Evolutionary conservation across 495 filamentous ascomycete genomes (phyloP).

Genomic region (Aspergillus baeticus): DNA sequence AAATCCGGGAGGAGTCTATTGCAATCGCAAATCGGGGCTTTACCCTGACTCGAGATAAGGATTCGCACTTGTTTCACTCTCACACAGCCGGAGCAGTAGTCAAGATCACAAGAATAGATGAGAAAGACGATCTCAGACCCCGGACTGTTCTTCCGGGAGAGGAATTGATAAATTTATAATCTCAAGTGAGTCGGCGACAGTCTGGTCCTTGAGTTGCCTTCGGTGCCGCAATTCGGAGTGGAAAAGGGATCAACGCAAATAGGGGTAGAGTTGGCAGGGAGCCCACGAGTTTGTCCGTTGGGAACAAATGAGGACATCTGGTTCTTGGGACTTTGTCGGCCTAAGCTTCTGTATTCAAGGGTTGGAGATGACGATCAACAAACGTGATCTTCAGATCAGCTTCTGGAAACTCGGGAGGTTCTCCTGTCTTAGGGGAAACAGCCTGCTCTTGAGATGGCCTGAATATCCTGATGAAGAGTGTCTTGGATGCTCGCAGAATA

Average conservation of each 20-base stretch:
- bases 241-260: background rate
- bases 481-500: background rate
- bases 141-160: background rate
- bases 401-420: background rate
- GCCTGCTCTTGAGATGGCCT: background rate
- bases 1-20: background rate
- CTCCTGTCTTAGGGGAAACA: background rate
- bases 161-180: background rate
- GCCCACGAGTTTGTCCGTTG: background rate
- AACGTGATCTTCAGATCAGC: slow-evolving; percentile 6
- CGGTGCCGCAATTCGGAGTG: no score
- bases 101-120: background rate
- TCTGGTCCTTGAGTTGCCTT: no score
- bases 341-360: slow-evolving; percentile 1
- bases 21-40: background rate
- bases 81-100: background rate
- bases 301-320: background rate
- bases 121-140: no score
- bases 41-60: background rate
- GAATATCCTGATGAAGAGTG: background rate
- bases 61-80: slow-evolving; percentile 4
- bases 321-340: background rate
- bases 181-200: no score
- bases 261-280: background rate
- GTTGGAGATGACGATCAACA: slow-evolving; percentile 5